A percentile compares a stretch with the other conserved stretches of the same genome.
These are phyloP conservation scores for Neofusicoccum cordaticola DNA, from an alignment of 2,329 filamentous ascomycete genomes.

Conservation along the genomic window DNA sequence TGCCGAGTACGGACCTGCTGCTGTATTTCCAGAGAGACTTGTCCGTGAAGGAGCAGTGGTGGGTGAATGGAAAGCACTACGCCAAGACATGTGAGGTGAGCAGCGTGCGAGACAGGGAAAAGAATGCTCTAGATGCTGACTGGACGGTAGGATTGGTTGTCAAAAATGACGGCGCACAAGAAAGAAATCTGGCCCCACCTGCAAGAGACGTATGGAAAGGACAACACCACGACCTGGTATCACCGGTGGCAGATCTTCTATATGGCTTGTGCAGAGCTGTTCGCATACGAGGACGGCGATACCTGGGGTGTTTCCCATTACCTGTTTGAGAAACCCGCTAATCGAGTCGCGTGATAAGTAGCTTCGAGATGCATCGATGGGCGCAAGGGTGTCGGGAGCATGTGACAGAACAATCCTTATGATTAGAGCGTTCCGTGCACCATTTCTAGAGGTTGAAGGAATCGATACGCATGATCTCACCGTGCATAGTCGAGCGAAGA, in stretches of 20 bases:
- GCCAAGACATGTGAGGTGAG: conserved; percentile 66
- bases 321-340: conserved; percentile 58
- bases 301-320: conserved; percentile 67
- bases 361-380: not conserved
- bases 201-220: conserved; percentile 63
- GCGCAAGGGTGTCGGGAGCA: not conserved
- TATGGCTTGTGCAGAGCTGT: conserved; percentile 68
- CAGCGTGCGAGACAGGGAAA: not conserved
- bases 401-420: not conserved
- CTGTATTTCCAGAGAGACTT: conserved; percentile 66
- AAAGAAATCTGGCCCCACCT: conserved; percentile 62
- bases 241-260: conserved; percentile 72
- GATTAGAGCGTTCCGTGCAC: not conserved
- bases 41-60: conserved; percentile 63
- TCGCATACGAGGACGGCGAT: conserved; percentile 63
- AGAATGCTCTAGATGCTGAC: not conserved
- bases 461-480: not conserved
- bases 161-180: conserved; percentile 55
- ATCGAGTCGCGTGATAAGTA: not conserved
- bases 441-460: not conserved
- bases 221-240: conserved; percentile 61
- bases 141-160: not conserved
- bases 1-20: conserved; percentile 66
- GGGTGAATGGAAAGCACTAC: conserved; percentile 67
- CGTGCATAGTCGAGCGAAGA: too few species aligned